Evolutionary conservation across 352 stramenopile species (phyloP), one percentile per base, ranked within the genome.

Genomic region (Pelagophyceae sp.): DNA sequence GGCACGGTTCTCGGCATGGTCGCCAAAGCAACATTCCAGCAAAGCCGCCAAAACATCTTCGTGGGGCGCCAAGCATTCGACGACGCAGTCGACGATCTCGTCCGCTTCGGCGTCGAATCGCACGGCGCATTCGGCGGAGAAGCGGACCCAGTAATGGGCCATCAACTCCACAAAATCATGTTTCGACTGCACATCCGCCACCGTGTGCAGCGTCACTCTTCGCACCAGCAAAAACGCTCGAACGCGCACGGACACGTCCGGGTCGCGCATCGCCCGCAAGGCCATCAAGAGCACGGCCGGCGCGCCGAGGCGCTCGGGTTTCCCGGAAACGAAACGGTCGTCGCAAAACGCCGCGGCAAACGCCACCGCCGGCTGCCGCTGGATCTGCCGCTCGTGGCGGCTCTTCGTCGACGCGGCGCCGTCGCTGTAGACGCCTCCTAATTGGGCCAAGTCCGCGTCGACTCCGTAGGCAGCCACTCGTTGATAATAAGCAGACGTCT

Each of bases 11-110:
- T 5, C 29, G 31, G 17, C 2, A 2, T 71, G 61, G 29, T 38
- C 29, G 61, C 29, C 61, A 31, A 63, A 63, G 54, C 6, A 29
- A 27, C 15, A 20, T 27, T 63, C 54, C 15, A 63, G 54, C 45
- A 54, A 23, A 23, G 45, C 45, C 45, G 45, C 45, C 45, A 54
- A 54, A 15, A 15, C 17, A 60, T 25, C 17, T 11, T 11, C 23
- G 45, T 54, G 11, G 45, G 11, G 11, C 11, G 45, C 45, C 45
- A 54, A 11, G 11, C 1, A 5, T 1, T 6, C 61, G 31, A n/a
- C 61, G 61, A 71, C 61, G 61, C 61, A 71, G 6, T 71, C 61
- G 29, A 71, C n/a, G 61, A 71, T 71, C 29, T 37, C 61, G 61
- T 71, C 61, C 6, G 61, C 61, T 31, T 71, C 61, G 29, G 29